These are phyloP conservation scores for Starmerella vitae DNA, from an alignment of 805 yeast genomes.

Conservation along the genomic window DNA sequence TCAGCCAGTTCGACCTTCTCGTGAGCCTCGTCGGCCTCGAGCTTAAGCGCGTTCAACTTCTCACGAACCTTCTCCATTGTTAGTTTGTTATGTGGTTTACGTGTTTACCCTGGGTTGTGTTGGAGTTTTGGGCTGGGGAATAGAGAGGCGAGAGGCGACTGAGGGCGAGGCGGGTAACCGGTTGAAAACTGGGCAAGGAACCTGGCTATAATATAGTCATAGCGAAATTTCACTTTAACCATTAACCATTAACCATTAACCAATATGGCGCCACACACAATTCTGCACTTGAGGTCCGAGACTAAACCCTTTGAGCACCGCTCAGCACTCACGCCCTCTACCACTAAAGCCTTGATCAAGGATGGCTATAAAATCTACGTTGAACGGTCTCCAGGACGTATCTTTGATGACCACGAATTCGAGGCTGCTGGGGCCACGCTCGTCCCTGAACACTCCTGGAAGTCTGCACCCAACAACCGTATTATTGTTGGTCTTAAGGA, in stretches of 20 bases:
- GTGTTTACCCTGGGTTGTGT: too few species aligned
- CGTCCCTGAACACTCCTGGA: conserved; percentile 93
- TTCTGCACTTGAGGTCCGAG: conserved; percentile 87
- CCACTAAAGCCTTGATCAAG: conserved; percentile 58
- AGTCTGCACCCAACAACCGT: conserved; percentile 75
- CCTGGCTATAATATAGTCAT: too few species aligned
- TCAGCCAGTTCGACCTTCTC: conserved; percentile 84
- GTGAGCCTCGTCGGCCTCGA: conserved; percentile 95
- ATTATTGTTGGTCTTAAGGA: conserved; percentile 90
- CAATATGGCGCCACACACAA: conserved; percentile 21
- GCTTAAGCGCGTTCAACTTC: conserved; percentile 43
- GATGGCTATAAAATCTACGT: conserved; percentile 78
- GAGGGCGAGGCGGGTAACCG: too few species aligned
- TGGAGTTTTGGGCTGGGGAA: too few species aligned
- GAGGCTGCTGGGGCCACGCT: conserved; percentile 65
- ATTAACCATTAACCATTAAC: too few species aligned
- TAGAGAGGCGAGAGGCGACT: too few species aligned
- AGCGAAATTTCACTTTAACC: too few species aligned
- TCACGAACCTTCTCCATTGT: conserved; percentile 25
- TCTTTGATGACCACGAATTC: conserved; percentile 66
- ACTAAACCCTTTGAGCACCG: conserved; percentile 95
- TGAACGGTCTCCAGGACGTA: conserved; percentile 75
- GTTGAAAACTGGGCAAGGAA: too few species aligned
- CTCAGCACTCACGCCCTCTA: conserved; percentile 89
- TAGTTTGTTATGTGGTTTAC: too few species aligned